Percentiles rank a stretch among this genome's conserved stretches.
Conservation (phyloP, 2,329 filamentous ascomycete species). For the Diaporthe nobilis region DNA sequence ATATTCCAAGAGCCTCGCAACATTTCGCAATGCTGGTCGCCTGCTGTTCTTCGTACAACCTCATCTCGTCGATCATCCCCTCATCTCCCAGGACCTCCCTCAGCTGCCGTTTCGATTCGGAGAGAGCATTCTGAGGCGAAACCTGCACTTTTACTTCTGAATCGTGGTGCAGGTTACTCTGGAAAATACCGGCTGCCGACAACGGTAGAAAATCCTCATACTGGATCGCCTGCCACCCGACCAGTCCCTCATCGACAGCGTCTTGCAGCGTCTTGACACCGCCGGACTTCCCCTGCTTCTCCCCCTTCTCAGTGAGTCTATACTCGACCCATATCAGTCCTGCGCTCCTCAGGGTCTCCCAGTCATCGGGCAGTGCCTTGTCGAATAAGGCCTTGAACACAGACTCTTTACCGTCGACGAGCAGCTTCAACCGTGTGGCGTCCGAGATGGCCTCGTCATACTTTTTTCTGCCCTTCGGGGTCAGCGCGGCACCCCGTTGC, state of each 20-base stretch:
- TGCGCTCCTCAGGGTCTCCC: conserved; percentile 52
- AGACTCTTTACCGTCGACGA: background rate
- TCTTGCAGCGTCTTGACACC: conserved; percentile 6
- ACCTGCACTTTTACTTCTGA: background rate
- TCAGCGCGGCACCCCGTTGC: conserved; percentile 65
- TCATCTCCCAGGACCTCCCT: conserved; percentile 21
- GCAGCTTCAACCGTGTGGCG: conserved; percentile 45
- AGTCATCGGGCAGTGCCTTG: conserved; percentile 57
- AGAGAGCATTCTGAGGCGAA: background rate
- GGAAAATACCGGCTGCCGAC: conserved; percentile 63
- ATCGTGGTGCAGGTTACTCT: conserved; percentile 38
- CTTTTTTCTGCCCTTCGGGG: conserved; percentile 57
- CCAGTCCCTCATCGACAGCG: conserved; percentile 47
- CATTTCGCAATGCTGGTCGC: background rate
- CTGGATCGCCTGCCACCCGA: conserved; percentile 60
- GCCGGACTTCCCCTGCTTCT: background rate
- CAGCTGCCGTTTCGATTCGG: conserved; percentile 27
- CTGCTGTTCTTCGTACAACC: conserved; percentile 33
- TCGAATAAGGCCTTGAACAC: conserved; percentile 38
- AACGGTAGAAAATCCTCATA: conserved; percentile 70
- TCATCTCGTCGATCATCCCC: conserved; percentile 37
- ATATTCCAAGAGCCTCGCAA: conserved; percentile 9
- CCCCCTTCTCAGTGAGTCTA: conserved; percentile 42
- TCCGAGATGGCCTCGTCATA: conserved; percentile 60
- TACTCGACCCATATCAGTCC: conserved; percentile 59